Conservation (phyloP, 83 land plant species). For the Thuja plicata region DNA sequence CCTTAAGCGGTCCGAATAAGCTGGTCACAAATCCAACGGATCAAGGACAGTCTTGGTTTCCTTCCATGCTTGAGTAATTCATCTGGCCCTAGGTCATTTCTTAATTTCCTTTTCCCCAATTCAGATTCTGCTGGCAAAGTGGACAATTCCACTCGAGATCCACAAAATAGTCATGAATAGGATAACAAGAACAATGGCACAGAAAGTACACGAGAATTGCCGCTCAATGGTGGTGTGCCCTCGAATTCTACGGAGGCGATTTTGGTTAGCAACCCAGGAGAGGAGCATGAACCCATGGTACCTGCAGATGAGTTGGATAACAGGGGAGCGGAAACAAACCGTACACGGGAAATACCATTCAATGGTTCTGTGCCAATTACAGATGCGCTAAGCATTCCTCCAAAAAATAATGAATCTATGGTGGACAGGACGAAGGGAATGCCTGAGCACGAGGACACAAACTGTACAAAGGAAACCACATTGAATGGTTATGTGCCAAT, state of each 20-base stretch:
- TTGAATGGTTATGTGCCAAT: neutral
- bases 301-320: neutral
- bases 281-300: neutral
- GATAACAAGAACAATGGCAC: neutral
- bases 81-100: neutral
- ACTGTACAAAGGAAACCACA: neutral
- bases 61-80: neutral
- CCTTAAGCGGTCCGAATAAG: neutral
- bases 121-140: neutral
- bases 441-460: neutral
- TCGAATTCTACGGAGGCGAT: too few species aligned
- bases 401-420: neutral
- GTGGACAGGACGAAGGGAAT: neutral
- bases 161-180: neutral
- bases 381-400: neutral
- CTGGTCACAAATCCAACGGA: neutral
- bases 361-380: neutral
- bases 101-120: constrained; percentile 1
- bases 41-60: neutral
- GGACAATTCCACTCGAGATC: neutral
- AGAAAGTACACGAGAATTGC: neutral
- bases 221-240: neutral
- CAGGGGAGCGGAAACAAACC: neutral
- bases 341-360: neutral
- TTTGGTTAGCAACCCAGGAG: neutral